These are phyloP conservation scores for Debaryomyces subglobosus DNA, from an alignment of 1,139 yeast genomes.

Conservation along the genomic window DNA sequence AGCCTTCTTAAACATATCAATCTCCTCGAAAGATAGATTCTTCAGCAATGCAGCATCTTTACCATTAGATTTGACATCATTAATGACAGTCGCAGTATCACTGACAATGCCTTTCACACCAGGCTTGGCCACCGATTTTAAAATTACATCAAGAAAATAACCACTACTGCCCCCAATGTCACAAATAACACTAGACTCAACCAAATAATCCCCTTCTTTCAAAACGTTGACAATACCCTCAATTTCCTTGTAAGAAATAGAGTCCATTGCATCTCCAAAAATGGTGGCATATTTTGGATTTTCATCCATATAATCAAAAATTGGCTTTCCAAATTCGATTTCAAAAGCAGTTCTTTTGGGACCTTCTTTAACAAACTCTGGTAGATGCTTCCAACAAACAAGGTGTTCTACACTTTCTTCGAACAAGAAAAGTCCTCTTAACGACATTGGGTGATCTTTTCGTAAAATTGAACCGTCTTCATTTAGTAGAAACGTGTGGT, in stretches of 20 bases:
- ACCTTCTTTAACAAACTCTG: neutral
- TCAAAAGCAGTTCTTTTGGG: conserved; percentile 1
- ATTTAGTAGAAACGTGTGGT: neutral
- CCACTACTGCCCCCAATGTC: conserved; percentile 7
- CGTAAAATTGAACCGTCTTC: conserved; percentile 3
- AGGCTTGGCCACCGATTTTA: neutral
- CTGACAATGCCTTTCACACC: neutral
- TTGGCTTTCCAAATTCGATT: conserved; percentile 1
- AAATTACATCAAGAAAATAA: neutral
- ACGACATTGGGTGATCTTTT: conserved; percentile 6
- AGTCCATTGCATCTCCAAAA: conserved; percentile 1
- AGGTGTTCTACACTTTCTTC: neutral
- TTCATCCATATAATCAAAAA: neutral
- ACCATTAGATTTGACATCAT: neutral
- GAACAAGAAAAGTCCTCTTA: neutral
- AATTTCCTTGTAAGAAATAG: conserved; percentile 3
- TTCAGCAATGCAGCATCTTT: neutral
- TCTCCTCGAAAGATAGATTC: neutral
- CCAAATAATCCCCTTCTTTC: neutral
- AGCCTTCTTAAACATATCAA: conserved; percentile 5
- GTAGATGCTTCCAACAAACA: neutral
- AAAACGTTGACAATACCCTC: conserved; percentile 1
- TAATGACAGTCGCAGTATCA: conserved; percentile 1
- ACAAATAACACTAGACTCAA: neutral
- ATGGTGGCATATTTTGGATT: neutral